A percentile compares a stretch with the other conserved stretches of the same genome.
Conservation (phyloP, 2,329 filamentous ascomycete species). For the Neophaeococcomyces aloes region DNA sequence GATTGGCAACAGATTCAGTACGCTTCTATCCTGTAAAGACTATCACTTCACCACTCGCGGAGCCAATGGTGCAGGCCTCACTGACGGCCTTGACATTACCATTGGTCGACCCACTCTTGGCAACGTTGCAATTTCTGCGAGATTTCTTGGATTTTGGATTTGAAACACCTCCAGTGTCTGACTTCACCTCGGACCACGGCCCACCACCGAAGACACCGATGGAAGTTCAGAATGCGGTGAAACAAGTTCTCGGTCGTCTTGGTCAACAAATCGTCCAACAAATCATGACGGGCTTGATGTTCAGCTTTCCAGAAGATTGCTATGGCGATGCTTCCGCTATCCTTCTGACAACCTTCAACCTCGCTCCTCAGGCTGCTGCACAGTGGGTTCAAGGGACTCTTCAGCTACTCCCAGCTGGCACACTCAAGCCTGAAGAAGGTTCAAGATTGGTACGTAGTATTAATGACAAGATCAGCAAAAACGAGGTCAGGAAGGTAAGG, state of each 20-base stretch:
- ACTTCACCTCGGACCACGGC: slow-evolving; percentile 52
- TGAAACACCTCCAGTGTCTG: slow-evolving; percentile 50
- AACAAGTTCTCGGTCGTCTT: slow-evolving; percentile 56
- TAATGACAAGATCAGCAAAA: slow-evolving; percentile 59
- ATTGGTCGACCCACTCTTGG: slow-evolving; percentile 81
- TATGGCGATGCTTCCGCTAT: slow-evolving; percentile 90
- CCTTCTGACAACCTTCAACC: slow-evolving; percentile 77
- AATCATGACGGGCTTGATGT: slow-evolving; percentile 97
- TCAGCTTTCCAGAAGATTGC: slow-evolving; percentile 90
- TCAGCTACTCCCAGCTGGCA: slow-evolving; percentile 69
- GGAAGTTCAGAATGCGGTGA: slow-evolving; percentile 63
- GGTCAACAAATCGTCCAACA: slow-evolving; percentile 76
- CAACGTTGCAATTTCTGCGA: slow-evolving; percentile 83
- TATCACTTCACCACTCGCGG: slow-evolving; percentile 66
- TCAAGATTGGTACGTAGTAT: slow-evolving; percentile 73
- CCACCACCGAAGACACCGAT: slow-evolving; percentile 49
- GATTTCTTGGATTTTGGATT: slow-evolving; percentile 84
- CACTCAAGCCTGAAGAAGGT: slow-evolving; percentile 67
- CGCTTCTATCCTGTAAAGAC: slow-evolving; percentile 84
- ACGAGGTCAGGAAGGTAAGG: slow-evolving; percentile 67
- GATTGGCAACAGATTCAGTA: slow-evolving; percentile 78
- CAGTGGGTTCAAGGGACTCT: slow-evolving; percentile 77
- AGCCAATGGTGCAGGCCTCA: slow-evolving; percentile 76
- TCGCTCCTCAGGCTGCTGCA: slow-evolving; percentile 69
- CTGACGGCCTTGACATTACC: slow-evolving; percentile 78